Base-by-base conservation (phyloP, 306 rosid genomes). In the Elaeagnus macrophylla region DNA sequence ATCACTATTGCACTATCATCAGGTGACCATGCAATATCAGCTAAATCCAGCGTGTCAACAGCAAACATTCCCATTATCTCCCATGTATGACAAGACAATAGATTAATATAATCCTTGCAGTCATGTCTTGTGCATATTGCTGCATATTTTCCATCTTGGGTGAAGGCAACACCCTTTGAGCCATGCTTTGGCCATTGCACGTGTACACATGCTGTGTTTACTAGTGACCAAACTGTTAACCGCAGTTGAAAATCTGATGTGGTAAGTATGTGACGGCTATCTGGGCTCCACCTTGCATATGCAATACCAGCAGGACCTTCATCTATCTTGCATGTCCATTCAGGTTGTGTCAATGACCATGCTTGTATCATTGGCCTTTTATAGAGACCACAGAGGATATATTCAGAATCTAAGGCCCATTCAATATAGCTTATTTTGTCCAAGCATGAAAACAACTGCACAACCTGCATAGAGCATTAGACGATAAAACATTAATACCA, bases 281-380 rank as follows among this genome's bases (percentile, higher is more conserved):
- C 99, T 1, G 99, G 99, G 66, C 99, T 91, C 99, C 99, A 91
- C 79, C 95, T 78, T 19, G 99, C 95, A 73, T 87, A 84, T 19
- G 93, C 85, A 64, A 91, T 91, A 37, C 99, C 99, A 5, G 99
- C 96, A 43, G 84, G 95, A 69, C 99, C 96, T 71, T 91, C 99
- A 50, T 91, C 99, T 71, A 91, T 91, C 78, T 91, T 91, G 78
- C 99, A 91, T 42, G 99, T 91, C 96, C 99, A 87, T 74, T 91
- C 99, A 9, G 99, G 96, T 74, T 91, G 96, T 52, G 82, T 74
- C 68, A 91, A 65, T 8, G 97, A 91, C 97, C 97, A 91, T 51
- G 97, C 97, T 57, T 91, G 97, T 74, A 91, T 91, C 95, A 91
- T 84, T 19, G 96, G 89, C 67, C 81, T 82, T 80, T 80, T 87